A percentile compares a stretch with the other conserved stretches of the same genome.
Evolutionary conservation across 306 rosid genomes (phyloP).

Genomic region (Potentilla sterilis): DNA sequence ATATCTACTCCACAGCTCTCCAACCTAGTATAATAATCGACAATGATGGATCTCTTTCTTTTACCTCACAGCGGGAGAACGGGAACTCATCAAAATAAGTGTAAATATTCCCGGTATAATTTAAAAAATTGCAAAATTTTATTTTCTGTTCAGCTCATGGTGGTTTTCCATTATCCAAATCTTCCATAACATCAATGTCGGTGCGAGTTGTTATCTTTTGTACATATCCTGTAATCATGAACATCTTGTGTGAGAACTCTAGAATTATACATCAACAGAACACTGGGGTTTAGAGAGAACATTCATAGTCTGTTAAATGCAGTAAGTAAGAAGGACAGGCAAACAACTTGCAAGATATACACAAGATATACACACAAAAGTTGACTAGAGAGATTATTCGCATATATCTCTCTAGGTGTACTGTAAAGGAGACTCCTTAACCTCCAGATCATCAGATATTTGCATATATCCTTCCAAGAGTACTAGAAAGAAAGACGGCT

Average conservation of each 20-base stretch:
- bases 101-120: constrained; percentile 26
- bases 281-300: constrained; percentile 2
- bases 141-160: constrained; percentile 36
- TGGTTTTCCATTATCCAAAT: constrained; percentile 72
- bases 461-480: background rate
- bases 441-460: constrained; percentile 18
- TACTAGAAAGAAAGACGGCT: background rate
- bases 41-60: background rate
- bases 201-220: constrained; percentile 93
- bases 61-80: constrained; percentile 16
- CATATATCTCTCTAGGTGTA: background rate
- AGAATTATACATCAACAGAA: background rate
- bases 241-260: constrained; percentile 16
- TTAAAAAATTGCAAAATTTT: constrained; percentile 9
- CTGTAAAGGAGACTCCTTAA: background rate
- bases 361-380: background rate
- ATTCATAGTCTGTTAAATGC: background rate
- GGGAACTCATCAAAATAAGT: constrained; percentile 39
- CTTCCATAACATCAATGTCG: constrained; percentile 85
- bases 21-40: background rate
- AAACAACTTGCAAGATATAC: background rate
- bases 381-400: constrained; percentile 15
- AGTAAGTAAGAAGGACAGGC: background rate
- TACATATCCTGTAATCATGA: constrained; percentile 72
- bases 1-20: background rate